phyloP scores from a whole-genome alignment of 768 basidiomycete species.

The Calocybe gangraenosa region DNA sequence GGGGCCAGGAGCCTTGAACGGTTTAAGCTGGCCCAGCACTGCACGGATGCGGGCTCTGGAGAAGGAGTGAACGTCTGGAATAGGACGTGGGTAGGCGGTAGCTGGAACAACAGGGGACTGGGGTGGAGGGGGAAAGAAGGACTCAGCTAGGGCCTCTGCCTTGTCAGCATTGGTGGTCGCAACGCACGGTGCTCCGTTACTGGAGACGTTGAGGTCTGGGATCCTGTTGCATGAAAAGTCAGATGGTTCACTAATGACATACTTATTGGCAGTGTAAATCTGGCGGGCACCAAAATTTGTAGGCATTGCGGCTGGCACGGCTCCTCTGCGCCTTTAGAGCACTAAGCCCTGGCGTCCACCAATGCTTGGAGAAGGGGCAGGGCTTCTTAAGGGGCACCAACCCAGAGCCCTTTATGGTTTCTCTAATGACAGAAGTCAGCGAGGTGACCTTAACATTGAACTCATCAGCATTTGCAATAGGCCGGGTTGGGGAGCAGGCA shows the following conservation, averaged over 20 bases:
- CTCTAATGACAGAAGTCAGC: conserved; percentile 23
- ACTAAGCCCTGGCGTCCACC: conserved; percentile 18
- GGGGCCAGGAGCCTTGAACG: conserved; percentile 26
- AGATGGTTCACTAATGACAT: neutral
- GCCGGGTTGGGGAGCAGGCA: no score
- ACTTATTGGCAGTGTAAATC: conserved; percentile 5
- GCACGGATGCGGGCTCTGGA: conserved; percentile 1
- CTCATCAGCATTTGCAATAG: neutral
- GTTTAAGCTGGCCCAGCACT: conserved; percentile 15
- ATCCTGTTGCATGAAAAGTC: conserved; percentile 2
- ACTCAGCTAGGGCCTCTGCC: conserved; percentile 1
- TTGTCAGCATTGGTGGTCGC: conserved; percentile 5
- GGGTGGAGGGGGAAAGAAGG: conserved; percentile 17
- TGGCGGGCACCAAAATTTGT: neutral
- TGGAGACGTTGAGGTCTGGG: neutral
- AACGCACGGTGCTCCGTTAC: neutral
- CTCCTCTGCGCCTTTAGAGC: neutral
- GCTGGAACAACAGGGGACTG: neutral
- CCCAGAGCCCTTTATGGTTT: no score
- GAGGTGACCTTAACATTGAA: neutral
- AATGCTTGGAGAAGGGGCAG: conserved; percentile 14
- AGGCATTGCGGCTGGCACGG: neutral
- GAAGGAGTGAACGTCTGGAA: neutral
- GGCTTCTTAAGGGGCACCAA: conserved; percentile 8
- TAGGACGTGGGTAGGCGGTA: conserved; percentile 13